Base-by-base conservation (phyloP, 352 stramenopile genomes). In the Thalassiosira exigua region DNA sequence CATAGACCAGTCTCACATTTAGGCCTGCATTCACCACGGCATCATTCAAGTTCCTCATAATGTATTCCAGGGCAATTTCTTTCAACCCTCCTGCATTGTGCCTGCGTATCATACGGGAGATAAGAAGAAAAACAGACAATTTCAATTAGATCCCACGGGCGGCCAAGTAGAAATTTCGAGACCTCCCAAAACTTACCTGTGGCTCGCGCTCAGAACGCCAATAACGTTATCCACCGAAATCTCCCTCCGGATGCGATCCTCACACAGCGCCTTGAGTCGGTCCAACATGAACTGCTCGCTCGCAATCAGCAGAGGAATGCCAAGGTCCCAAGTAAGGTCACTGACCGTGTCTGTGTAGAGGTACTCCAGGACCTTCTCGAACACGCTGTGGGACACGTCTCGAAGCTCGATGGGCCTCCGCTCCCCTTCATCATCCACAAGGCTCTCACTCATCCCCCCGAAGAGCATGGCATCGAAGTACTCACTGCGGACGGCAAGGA, bases 381-480 rank as follows among this genome's bases (percentile, higher is more conserved):
- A 96, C 1, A 93, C 88, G 0, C 39, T 12, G 74, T 95, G 66
- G 9, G 82, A 89, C 4, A 93, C 78, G 69, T 91, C 86, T 26
- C 26, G 32, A 11, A 94, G 61, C 57, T 85, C 75, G 52, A 94
- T 92, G 3, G 81, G 82, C 7, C 60, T 50, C 26, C 44, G n/a
- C n/a, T 11, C 36, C 24, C 12, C 33, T 33, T 44, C 53, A 53
- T 72, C 62, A 11, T 68, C 27, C 41, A 36, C 53, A 7, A 64
- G 29, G 77, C 81, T 87, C 81, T 96, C 92, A 32, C 73, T 76
- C 89, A 95, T 93, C 1, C 87, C 81, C 32, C 84, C 84, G 65
- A 90, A 93, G 1, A 95, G 65, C 79, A 96, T 84, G 0, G 82
- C 89, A 27, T 85, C 78, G 80, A 96, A 96, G 69, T 95, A 95